phyloP scores from a whole-genome alignment of 148 eudicot species.

The Nyssa sinensis region DNA sequence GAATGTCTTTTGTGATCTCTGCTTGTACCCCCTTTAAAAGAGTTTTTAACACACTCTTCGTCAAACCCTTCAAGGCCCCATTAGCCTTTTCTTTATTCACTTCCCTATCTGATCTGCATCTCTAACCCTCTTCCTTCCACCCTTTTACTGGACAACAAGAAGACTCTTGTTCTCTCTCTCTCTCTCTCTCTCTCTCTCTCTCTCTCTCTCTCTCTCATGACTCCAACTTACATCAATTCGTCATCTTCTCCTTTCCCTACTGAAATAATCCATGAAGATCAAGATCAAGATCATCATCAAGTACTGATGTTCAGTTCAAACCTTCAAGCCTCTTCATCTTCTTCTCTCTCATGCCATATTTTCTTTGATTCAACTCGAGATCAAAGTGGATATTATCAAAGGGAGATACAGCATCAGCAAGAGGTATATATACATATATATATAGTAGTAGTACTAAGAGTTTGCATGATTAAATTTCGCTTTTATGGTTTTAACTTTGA shows the following conservation, averaged over 20 bases:
- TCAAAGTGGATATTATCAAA: constrained; percentile 26
- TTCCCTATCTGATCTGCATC: background rate
- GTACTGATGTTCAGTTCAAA: constrained; percentile 7
- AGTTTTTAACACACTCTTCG: constrained; percentile 1
- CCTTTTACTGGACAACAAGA: background rate
- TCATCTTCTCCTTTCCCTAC: constrained; percentile 18
- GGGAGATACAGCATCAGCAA: constrained; percentile 11
- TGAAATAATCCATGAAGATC: constrained; percentile 19
- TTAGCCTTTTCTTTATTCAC: background rate
- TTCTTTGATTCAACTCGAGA: constrained; percentile 32
- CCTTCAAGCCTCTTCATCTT: constrained; percentile 28
- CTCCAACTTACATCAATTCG: constrained; percentile 7
- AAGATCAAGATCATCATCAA: constrained; percentile 28
- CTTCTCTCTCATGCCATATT: constrained; percentile 23
- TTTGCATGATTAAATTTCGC: too few relatives aligned
- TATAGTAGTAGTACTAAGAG: background rate
- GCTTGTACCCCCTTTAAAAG: constrained; percentile 11
- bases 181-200: constrained; percentile 18
- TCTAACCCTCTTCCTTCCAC: background rate
- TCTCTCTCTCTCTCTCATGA: constrained; percentile 12
- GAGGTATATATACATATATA: constrained; percentile 17
- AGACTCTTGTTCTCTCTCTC: background rate
- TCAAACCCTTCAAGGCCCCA: constrained; percentile 6
- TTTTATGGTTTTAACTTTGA: too few relatives aligned
- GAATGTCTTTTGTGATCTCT: constrained; percentile 26